Percentiles rank a stretch among this genome's conserved stretches.
These are phyloP conservation scores for Trichoderma gracile DNA, from an alignment of 2,329 filamentous ascomycete genomes.

Conservation along the genomic window DNA sequence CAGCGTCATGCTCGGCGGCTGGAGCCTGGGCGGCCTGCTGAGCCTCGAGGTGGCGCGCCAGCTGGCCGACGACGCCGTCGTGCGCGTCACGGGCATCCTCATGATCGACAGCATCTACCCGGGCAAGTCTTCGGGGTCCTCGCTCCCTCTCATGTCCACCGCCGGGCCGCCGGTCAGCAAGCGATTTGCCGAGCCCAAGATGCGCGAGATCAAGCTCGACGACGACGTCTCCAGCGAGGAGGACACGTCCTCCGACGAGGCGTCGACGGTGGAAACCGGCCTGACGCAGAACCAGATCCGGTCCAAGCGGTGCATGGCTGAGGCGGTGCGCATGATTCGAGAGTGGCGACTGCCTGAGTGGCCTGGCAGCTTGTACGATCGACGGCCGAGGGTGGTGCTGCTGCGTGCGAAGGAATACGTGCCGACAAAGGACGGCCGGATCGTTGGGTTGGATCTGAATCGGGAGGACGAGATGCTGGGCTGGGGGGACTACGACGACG, in stretches of 20 bases:
- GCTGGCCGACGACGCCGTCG: slow-evolving; percentile 39
- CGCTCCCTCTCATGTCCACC: not conserved
- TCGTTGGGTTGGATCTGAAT: slow-evolving; percentile 46
- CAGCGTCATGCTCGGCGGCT: slow-evolving; percentile 54
- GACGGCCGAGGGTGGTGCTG: slow-evolving; percentile 46
- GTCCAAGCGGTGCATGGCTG: slow-evolving; percentile 44
- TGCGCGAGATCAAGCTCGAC: slow-evolving; percentile 21
- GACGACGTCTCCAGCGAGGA: slow-evolving; percentile 25
- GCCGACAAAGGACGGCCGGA: slow-evolving; percentile 34
- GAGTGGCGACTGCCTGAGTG: slow-evolving; percentile 46
- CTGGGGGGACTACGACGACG: slow-evolving; percentile 50
- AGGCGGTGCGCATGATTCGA: slow-evolving; percentile 45
- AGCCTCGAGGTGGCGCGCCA: slow-evolving; percentile 52
- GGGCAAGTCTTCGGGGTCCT: slow-evolving; percentile 24
- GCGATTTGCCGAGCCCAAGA: not conserved
- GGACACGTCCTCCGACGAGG: slow-evolving; percentile 2
- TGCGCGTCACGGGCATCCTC: slow-evolving; percentile 52
- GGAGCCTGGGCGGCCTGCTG: slow-evolving; percentile 56
- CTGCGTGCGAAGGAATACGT: slow-evolving; percentile 48
- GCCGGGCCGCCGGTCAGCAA: not conserved
- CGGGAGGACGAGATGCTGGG: slow-evolving; percentile 48
- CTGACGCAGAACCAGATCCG: slow-evolving; percentile 41
- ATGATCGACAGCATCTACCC: slow-evolving; percentile 55
- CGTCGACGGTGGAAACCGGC: slow-evolving; percentile 29
- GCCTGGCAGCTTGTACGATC: slow-evolving; percentile 33